A percentile compares a stretch with the other conserved stretches of the same genome.
Conservation (phyloP, 202 grass and related monocot species). For the Panicum hallii region DNA sequence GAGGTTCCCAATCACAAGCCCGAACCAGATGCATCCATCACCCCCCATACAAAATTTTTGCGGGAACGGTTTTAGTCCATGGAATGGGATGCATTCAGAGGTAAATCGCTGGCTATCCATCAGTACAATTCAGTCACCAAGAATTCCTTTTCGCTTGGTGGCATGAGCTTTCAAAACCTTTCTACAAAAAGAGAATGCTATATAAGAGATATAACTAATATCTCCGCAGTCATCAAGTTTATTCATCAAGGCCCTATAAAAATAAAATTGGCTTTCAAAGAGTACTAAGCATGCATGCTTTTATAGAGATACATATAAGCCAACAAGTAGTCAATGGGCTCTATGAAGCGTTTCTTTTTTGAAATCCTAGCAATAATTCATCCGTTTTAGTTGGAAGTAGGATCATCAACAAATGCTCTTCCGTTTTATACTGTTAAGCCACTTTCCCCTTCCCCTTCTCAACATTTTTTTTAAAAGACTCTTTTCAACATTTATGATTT, state of each 20-base stretch:
- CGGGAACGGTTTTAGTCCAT: constrained; percentile 70
- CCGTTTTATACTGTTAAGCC: neutral
- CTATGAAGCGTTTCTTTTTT: neutral
- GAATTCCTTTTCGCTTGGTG: constrained; percentile 14
- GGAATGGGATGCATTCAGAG: constrained; percentile 71
- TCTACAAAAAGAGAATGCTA: neutral
- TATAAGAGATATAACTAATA: neutral
- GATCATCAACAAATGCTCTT: neutral
- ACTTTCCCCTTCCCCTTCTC: neutral
- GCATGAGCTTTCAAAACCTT: constrained; percentile 21
- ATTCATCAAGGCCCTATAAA: neutral
- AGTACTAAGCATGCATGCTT: neutral
- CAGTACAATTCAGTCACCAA: constrained; percentile 12
- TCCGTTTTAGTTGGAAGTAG: neutral
- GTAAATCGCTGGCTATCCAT: constrained; percentile 48
- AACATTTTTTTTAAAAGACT: neutral
- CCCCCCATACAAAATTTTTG: constrained; percentile 65
- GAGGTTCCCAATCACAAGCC: constrained; percentile 58
- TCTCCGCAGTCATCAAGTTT: neutral
- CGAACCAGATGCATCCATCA: constrained; percentile 74
- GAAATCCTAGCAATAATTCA: neutral
- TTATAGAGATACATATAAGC: constrained; percentile 4
- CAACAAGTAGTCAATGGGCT: neutral
- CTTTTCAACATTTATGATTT: neutral
- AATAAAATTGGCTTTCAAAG: constrained; percentile 5